Evolutionary conservation across 345 rosid genomes (phyloP).

Genomic region (Populus alba): DNA sequence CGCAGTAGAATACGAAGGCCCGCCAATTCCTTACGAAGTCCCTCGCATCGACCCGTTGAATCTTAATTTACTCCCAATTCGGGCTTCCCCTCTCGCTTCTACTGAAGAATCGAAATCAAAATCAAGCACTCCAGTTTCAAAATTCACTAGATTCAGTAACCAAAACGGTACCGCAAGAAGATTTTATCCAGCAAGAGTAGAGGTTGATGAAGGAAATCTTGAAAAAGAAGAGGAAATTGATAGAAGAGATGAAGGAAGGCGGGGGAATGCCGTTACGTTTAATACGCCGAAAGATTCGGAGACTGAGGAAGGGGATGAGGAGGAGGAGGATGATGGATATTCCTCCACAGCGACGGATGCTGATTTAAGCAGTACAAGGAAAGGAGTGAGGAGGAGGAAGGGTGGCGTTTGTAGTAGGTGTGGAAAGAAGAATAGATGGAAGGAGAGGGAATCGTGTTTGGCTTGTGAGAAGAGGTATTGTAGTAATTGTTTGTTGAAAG

Average conservation of each 20-base stretch:
- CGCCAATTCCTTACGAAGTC: constrained; percentile 46
- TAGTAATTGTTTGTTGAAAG: constrained; percentile 55
- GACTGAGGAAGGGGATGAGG: constrained; percentile 19
- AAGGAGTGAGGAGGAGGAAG: constrained; percentile 1
- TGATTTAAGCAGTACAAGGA: not conserved
- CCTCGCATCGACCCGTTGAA: constrained; percentile 49
- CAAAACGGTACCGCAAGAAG: not conserved
- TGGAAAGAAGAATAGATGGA: constrained; percentile 41
- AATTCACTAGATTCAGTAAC: constrained; percentile 22
- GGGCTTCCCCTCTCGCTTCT: constrained; percentile 18
- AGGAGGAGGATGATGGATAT: constrained; percentile 26
- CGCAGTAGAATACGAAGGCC: constrained; percentile 57
- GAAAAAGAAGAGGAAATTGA: not conserved
- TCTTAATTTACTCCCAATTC: constrained; percentile 18
- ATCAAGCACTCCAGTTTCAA: constrained; percentile 22
- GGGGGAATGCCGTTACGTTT: constrained; percentile 31
- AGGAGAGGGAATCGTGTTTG: constrained; percentile 50
- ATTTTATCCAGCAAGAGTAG: not conserved
- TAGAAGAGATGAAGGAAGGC: not conserved
- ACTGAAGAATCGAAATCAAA: constrained; percentile 13
- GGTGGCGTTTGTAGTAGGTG: constrained; percentile 51
- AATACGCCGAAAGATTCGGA: constrained; percentile 36
- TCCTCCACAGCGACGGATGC: constrained; percentile 5
- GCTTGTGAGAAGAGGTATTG: constrained; percentile 62
- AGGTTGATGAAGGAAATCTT: not conserved